Evolutionary conservation across 2,329 filamentous ascomycete species (phyloP), one percentile per base, ranked within the genome.

Genomic region (Fusarium keratoplasticum): DNA sequence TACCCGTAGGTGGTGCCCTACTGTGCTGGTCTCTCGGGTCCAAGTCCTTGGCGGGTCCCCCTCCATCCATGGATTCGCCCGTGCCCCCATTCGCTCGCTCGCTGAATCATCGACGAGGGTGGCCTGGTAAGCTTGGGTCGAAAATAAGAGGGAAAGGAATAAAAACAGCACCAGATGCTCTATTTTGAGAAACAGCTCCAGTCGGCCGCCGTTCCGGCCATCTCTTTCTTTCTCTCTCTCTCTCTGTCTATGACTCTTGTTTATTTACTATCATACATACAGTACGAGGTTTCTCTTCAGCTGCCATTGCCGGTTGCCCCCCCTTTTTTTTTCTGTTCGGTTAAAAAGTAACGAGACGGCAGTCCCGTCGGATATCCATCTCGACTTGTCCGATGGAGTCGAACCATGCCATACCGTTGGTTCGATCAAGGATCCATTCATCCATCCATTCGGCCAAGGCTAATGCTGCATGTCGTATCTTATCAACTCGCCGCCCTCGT

Each of bases 161-260:
- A 57, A 57, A 35, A 57, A 35, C 52, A 57, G 52, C n/a, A 57
- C 31, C 52, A 36, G 31, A 16, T 13, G 20, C 52, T 35, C 72
- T 74, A 74, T 74, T 74, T 74, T 75, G 40, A 72, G 72, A 61
- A 72, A 61, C 50, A 47, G 31, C 22, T 58, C 31, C 47, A 36
- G 22, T 52, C 61, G 38, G 35, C 47, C 61, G 61, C 61, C 11
- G 14, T 55, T 42, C 61, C 61, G 47, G 36, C 36, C 25, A 55
- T 57, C 25, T 20, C 40, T 10, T 20, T 27, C 57, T 38, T 8
- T 6, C 13, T 40, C 6, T 40, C 33, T 10, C 33, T 10, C 27
- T 20, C 20, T 58, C n/a, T 2, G 11, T 29, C n/a, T 27, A 8
- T 58, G 7, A 18, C 13, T 58, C 13, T 50, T 29, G 27, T 54